Evolutionary conservation across 306 rosid genomes (phyloP).

Genomic region (Pyrus pyrifolia): DNA sequence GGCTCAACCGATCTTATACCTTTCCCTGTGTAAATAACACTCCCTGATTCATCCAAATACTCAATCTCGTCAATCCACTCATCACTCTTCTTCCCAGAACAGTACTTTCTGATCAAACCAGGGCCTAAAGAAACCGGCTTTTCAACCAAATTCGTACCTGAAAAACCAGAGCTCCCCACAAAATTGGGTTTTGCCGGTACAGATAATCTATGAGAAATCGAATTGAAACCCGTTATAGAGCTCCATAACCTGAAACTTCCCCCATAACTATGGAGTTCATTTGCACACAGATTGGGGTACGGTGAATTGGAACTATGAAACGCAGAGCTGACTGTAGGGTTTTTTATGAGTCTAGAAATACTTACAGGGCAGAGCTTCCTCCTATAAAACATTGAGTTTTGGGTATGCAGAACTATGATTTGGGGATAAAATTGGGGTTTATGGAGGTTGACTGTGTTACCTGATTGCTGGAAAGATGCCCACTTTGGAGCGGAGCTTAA

Average conservation of each 20-base stretch:
- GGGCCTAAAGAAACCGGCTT: not conserved
- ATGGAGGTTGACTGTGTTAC: not conserved
- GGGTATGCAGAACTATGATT: not conserved
- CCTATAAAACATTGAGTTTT: conserved; percentile 32
- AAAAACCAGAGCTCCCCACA: conserved; percentile 19
- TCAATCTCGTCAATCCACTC: conserved; percentile 87
- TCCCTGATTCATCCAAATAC: conserved; percentile 79
- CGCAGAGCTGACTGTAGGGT: conserved; percentile 7
- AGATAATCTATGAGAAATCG: conserved; percentile 1
- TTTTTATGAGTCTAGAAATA: conserved; percentile 27
- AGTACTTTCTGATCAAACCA: conserved; percentile 33
- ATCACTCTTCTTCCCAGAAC: conserved; percentile 26
- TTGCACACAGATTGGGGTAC: not conserved
- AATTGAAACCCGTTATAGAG: conserved; percentile 17
- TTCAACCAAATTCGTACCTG: conserved; percentile 8
- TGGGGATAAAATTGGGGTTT: not conserved
- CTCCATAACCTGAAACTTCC: conserved; percentile 22
- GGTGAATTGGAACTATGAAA: conserved; percentile 2
- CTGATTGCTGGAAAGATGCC: not conserved
- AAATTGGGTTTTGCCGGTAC: conserved; percentile 1
- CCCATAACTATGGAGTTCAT: not conserved
- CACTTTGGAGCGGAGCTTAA: not conserved
- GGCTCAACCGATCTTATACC: conserved; percentile 79
- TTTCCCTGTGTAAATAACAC: conserved; percentile 71
- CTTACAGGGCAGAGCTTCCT: conserved; percentile 26